phyloP scores from a whole-genome alignment of 2,329 filamentous ascomycete genomes.

The Phaeosphaeriaceae sp. region DNA sequence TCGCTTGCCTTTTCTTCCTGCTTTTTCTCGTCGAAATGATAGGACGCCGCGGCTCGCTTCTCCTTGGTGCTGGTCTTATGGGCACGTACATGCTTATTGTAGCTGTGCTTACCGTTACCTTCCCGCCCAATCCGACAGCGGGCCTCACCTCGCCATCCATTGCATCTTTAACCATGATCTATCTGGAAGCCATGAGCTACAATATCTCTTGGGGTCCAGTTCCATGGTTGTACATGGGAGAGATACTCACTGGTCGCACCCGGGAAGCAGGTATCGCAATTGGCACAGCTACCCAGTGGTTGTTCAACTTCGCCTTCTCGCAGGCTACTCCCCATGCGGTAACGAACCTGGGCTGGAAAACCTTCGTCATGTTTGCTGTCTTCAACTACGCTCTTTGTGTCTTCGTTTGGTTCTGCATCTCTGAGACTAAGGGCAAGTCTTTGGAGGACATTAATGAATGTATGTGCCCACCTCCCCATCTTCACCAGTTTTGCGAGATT shows the following conservation, averaged over 20 bases:
- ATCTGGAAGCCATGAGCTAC: slow-evolving; percentile 76
- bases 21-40: too few species aligned
- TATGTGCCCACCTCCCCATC: too few species aligned
- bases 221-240: slow-evolving; percentile 75
- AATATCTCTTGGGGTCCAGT: slow-evolving; percentile 74
- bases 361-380: slow-evolving; percentile 52
- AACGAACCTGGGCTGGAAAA: slow-evolving; percentile 52
- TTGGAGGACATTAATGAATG: too few species aligned
- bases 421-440: too few species aligned
- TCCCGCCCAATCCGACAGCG: slow-evolving; percentile 8
- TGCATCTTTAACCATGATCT: slow-evolving; percentile 73
- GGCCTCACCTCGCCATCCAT: slow-evolving; percentile 58
- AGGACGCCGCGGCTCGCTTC: too few species aligned
- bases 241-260: slow-evolving; percentile 77
- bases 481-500: too few species aligned
- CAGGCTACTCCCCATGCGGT: slow-evolving; percentile 72
- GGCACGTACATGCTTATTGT: too few species aligned
- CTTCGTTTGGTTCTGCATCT: too few species aligned
- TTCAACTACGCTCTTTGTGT: too few species aligned
- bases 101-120: too few species aligned
- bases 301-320: slow-evolving; percentile 72
- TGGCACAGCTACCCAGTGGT: slow-evolving; percentile 75
- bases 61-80: too few species aligned
- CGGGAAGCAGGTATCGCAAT: slow-evolving; percentile 71
- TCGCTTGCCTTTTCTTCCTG: too few species aligned